A percentile compares a stretch with the other conserved stretches of the same genome.
Evolutionary conservation across 768 basidiomycete genomes (phyloP).

Genomic region (Auricularia cornea): DNA sequence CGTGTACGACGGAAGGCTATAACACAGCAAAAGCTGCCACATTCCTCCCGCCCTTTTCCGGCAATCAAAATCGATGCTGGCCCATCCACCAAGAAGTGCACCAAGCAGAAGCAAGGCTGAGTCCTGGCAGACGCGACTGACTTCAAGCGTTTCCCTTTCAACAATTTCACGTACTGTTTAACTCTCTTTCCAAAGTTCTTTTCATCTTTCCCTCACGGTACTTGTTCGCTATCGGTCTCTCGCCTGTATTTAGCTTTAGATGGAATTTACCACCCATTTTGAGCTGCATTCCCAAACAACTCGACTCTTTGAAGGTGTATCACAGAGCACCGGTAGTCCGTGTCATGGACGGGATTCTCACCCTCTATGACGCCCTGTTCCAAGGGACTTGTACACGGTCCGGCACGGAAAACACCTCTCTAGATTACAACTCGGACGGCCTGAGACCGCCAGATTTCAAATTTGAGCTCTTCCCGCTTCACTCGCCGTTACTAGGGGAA

Average conservation of each 20-base stretch:
- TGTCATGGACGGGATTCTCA: conserved; percentile 48
- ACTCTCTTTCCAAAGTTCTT: conserved; percentile 76
- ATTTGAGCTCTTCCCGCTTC: conserved; percentile 81
- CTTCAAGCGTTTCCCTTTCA: conserved; percentile 72
- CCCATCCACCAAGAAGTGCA: conserved; percentile 49
- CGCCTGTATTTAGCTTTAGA: conserved; percentile 79
- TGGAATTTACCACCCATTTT: conserved; percentile 77
- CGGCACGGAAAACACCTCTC: conserved; percentile 65
- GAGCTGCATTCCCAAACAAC: conserved; percentile 84
- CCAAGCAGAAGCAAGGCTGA: conserved; percentile 48
- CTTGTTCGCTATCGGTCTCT: conserved; percentile 80
- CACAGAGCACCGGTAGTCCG: conserved; percentile 55
- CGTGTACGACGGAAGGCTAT: conserved; percentile 51
- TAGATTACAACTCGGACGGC: conserved; percentile 69
- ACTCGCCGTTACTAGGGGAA: conserved; percentile 84
- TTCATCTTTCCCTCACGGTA: conserved; percentile 79
- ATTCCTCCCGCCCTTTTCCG: conserved; percentile 52
- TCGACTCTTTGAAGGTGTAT: conserved; percentile 71
- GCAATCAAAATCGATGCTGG: conserved; percentile 58
- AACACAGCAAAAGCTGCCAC: conserved; percentile 59
- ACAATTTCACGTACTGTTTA: conserved; percentile 76
- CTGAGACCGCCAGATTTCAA: conserved; percentile 62
- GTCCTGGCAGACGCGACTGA: conserved; percentile 50
- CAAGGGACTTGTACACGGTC: conserved; percentile 72
- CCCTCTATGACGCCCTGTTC: conserved; percentile 75